Evolutionary conservation across 2,329 filamentous ascomycete genomes (phyloP).

Genomic region (Byssoonygena ceratinophila): DNA sequence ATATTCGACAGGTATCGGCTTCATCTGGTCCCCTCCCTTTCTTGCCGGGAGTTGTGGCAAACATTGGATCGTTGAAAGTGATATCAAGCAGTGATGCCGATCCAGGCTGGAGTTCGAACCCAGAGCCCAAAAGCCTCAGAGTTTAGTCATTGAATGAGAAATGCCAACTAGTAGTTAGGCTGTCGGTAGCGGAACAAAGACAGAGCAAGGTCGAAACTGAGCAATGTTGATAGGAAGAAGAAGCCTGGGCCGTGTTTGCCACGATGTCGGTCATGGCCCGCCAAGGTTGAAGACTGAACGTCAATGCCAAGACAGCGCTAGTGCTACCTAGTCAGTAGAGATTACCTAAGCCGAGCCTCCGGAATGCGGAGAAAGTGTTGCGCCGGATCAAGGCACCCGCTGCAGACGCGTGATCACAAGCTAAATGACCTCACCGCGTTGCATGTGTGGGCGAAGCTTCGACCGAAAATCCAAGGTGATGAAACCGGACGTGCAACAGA

Average conservation of each 20-base stretch:
- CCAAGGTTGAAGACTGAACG: no score
- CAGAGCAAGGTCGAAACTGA: neutral
- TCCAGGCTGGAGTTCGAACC: neutral
- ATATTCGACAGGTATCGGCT: constrained; percentile 89
- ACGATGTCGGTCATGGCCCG: neutral
- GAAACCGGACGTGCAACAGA: constrained; percentile 9
- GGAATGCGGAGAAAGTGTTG: constrained; percentile 2
- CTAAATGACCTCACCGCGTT: constrained; percentile 11
- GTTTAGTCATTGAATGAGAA: neutral
- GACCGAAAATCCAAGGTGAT: neutral
- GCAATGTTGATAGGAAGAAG: neutral
- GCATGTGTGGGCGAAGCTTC: neutral
- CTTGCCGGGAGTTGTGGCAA: constrained; percentile 33
- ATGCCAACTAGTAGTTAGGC: neutral
- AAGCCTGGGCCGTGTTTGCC: neutral
- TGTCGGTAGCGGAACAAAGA: no score
- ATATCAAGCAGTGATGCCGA: constrained; percentile 27
- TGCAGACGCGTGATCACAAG: constrained; percentile 8
- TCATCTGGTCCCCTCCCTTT: constrained; percentile 40
- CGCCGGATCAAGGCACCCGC: constrained; percentile 10
- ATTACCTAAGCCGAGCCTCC: neutral
- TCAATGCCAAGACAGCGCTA: neutral
- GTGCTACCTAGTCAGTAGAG: neutral
- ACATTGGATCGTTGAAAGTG: constrained; percentile 49
- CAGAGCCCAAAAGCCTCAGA: neutral